phyloP scores from a whole-genome alignment of 2,329 filamentous ascomycete species.

The Lecanicillium sp. region DNA sequence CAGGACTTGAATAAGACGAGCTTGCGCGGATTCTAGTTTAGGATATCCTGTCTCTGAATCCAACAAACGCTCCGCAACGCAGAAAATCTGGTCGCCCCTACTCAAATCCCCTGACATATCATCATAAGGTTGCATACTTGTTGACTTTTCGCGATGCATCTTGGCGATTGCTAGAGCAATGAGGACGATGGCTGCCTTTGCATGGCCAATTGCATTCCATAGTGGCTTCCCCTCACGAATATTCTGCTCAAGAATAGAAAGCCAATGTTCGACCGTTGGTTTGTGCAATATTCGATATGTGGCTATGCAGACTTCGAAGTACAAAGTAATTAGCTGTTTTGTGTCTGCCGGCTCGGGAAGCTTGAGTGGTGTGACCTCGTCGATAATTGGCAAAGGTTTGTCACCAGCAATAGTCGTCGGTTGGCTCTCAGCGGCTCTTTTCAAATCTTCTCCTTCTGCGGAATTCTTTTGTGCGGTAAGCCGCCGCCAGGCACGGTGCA shows the following conservation, averaged over 20 bases:
- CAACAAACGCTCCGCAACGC: constrained; percentile 30
- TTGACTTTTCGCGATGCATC: constrained; percentile 33
- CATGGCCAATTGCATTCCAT: constrained; percentile 29
- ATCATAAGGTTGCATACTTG: constrained; percentile 13
- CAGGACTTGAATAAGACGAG: constrained; percentile 46
- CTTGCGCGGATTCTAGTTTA: constrained; percentile 47
- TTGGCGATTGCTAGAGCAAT: constrained; percentile 39
- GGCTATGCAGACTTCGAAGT: constrained; percentile 52
- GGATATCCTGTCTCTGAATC: constrained; percentile 44
- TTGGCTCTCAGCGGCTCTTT: no score
- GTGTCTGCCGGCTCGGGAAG: constrained; percentile 28
- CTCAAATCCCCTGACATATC: constrained; percentile 17
- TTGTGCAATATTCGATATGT: constrained; percentile 51
- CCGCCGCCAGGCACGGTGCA: constrained; percentile 43
- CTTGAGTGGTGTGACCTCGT: constrained; percentile 22
- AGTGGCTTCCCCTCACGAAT: constrained; percentile 26
- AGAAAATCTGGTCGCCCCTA: constrained; percentile 33
- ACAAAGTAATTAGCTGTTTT: constrained; percentile 34
- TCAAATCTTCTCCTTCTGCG: constrained; percentile 8
- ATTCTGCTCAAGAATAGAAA: constrained; percentile 30
- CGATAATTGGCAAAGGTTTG: constrained; percentile 2
- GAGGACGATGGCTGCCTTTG: constrained; percentile 38
- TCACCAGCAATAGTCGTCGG: no score
- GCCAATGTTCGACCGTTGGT: constrained; percentile 41
- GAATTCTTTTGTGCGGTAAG: constrained; percentile 33